phyloP scores from a whole-genome alignment of 768 basidiomycete genomes.

The Cubamyces sp. region DNA sequence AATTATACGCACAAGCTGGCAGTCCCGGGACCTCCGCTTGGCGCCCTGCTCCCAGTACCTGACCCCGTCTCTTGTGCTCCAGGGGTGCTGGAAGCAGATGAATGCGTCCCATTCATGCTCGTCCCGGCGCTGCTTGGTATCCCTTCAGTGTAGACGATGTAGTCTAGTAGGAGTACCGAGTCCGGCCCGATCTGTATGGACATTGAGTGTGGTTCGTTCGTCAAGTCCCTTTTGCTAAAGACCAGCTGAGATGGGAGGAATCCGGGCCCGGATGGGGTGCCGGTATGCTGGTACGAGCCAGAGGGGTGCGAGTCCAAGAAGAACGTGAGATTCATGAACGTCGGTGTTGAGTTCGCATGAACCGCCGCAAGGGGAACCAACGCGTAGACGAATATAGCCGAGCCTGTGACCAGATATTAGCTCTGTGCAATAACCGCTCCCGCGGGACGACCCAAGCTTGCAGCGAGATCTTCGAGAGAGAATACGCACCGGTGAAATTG shows the following conservation, averaged over 20 bases:
- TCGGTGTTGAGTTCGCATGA: conserved; percentile 36
- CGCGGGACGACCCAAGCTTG: not conserved
- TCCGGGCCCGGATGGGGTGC: conserved; percentile 31
- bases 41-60: conserved; percentile 28
- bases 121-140: conserved; percentile 1
- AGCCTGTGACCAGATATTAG: conserved; percentile 39
- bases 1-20: conserved; percentile 41
- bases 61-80: conserved; percentile 22
- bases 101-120: conserved; percentile 24
- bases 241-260: conserved; percentile 43
- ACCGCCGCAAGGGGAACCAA: conserved; percentile 39
- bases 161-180: conserved; percentile 55
- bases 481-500: conserved; percentile 36
- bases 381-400: conserved; percentile 52
- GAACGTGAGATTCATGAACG: conserved; percentile 49
- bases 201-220: conserved; percentile 47
- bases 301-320: conserved; percentile 43
- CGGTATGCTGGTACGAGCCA: conserved; percentile 38
- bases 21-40: conserved; percentile 31
- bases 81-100: conserved; percentile 19
- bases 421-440: not conserved
- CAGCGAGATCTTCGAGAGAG: conserved; percentile 3
- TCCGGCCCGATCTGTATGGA: conserved; percentile 47
- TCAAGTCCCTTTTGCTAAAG: conserved; percentile 40
- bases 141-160: conserved; percentile 44